A percentile compares a stretch with the other conserved stretches of the same genome.
phyloP scores from a whole-genome alignment of 495 filamentous ascomycete species.

The Penicillium pulvis region DNA sequence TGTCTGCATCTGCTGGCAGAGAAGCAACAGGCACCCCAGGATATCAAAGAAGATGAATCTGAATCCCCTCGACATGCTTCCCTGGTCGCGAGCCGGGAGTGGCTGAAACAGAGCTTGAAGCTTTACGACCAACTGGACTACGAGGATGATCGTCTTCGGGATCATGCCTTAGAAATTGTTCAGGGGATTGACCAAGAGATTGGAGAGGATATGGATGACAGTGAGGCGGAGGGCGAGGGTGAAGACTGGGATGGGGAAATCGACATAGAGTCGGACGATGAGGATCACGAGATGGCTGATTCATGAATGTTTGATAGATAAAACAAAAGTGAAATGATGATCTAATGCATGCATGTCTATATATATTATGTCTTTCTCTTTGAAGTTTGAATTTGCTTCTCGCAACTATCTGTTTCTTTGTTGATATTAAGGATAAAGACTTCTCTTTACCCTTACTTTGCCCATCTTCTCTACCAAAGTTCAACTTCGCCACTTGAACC shows the following conservation, averaged over 20 bases:
- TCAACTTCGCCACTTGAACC: slow-evolving; percentile 19
- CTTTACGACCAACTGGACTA: slow-evolving; percentile 51
- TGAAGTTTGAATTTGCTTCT: slow-evolving; percentile 2
- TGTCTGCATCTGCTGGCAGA: slow-evolving; percentile 76
- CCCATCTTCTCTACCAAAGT: slow-evolving; percentile 11
- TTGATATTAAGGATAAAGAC: slow-evolving; percentile 36
- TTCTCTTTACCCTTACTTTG: slow-evolving; percentile 3
- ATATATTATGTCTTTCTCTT: slow-evolving; percentile 3
- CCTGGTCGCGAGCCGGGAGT: slow-evolving; percentile 51
- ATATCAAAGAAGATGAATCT: slow-evolving; percentile 28
- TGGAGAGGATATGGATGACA: slow-evolving; percentile 53
- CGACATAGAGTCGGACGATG: slow-evolving; percentile 46
- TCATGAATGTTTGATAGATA: slow-evolving; percentile 31
- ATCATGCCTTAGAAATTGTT: slow-evolving; percentile 59
- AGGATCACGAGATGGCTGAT: slow-evolving; percentile 51
- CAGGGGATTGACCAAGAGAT: slow-evolving; percentile 57
- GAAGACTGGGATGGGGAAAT: slow-evolving; percentile 46
- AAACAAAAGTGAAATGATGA: slow-evolving; percentile 17
- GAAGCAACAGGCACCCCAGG: slow-evolving; percentile 55
- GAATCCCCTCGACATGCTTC: slow-evolving; percentile 43
- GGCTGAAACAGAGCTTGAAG: slow-evolving; percentile 53
- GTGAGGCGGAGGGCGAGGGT: slow-evolving; percentile 49
- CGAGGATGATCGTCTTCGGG: slow-evolving; percentile 54
- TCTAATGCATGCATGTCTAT: slow-evolving; percentile 7
- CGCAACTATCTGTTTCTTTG: slow-evolving; percentile 23